A percentile compares a stretch with the other conserved stretches of the same genome.
These are phyloP conservation scores for Prunus salicina DNA, from an alignment of 306 rosid species.

Conservation along the genomic window DNA sequence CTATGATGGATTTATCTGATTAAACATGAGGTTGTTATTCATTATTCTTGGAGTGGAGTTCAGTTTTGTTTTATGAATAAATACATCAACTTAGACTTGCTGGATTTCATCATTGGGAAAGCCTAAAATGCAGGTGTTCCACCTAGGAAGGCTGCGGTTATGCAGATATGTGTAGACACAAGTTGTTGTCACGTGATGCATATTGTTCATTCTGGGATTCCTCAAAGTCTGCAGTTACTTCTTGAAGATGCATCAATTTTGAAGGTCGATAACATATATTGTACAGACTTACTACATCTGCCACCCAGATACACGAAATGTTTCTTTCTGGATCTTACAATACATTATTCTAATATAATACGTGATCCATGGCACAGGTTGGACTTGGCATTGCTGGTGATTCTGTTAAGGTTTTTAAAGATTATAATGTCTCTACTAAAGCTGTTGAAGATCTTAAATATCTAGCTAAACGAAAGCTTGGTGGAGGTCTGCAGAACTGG, in stretches of 20 bases:
- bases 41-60: neutral
- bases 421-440: conserved; percentile 56
- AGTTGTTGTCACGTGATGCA: conserved; percentile 76
- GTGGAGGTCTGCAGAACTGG: conserved; percentile 43
- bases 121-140: conserved; percentile 55
- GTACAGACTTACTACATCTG: conserved; percentile 1
- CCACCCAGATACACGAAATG: neutral
- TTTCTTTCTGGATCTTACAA: neutral
- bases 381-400: conserved; percentile 74
- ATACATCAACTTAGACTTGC: conserved; percentile 10
- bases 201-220: conserved; percentile 80
- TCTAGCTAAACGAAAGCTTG: conserved; percentile 73
- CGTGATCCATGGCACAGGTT: conserved; percentile 48
- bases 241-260: conserved; percentile 63
- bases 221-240: conserved; percentile 57
- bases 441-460: conserved; percentile 65
- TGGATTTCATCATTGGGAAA: conserved; percentile 12
- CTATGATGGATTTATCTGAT: neutral
- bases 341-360: conserved; percentile 1
- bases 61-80: neutral
- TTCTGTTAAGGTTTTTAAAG: conserved; percentile 70
- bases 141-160: conserved; percentile 77
- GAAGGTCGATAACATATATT: conserved; percentile 51
- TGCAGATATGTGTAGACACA: conserved; percentile 72
- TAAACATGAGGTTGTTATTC: neutral